Evolutionary conservation across 2,329 filamentous ascomycete species (phyloP), one percentile per base, ranked within the genome.

Genomic region (Exophiala aquamarina): DNA sequence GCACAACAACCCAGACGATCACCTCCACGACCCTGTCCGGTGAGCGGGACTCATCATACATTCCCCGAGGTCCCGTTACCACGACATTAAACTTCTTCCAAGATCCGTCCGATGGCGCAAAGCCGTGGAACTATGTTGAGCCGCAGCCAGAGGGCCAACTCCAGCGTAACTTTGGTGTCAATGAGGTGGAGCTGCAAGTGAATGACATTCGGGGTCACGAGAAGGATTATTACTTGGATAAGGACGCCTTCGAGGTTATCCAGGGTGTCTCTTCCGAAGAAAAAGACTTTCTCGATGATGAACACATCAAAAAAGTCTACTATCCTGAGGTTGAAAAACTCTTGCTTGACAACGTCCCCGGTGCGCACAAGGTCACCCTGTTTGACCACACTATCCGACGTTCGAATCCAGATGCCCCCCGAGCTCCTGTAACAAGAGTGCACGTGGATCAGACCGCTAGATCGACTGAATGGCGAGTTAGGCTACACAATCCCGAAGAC

Each of bases 351-450:
- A 67, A 81, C 47, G 74, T 94, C 13, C 82, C 84, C 0, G 87
- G 85, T 43, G 77, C 80, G 19, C 75, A 79, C 47, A 75, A 77
- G 3, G 73, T 95, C 21, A 72, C 88, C 57, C 71, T 95, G 63
- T 95, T 95, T 69, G 89, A 95, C 73, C 87, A 95, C 71, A 95
- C 89, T 6, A 81, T 95, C 65, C 85, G 90, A n/a, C 80, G 86
- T 33, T 73, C 80, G 9, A 63, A 68, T 2, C 77, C 82, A 0
- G 67, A 72, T 43, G 78, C 86, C 0, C 66, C 67, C n/a, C 80
- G 89, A 38, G 73, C 71, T 1, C 89, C 90, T 2, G 89, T 94
- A 0, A 79, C 74, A 10, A 68, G 79, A 32, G 87, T 87, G 0
- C 90, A 95, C 67, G 86, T 95, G 53, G 90, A 95, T 65, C 90